Conservation (phyloP, 2,329 filamentous ascomycete genomes). For the Aureobasidium sp. region DNA sequence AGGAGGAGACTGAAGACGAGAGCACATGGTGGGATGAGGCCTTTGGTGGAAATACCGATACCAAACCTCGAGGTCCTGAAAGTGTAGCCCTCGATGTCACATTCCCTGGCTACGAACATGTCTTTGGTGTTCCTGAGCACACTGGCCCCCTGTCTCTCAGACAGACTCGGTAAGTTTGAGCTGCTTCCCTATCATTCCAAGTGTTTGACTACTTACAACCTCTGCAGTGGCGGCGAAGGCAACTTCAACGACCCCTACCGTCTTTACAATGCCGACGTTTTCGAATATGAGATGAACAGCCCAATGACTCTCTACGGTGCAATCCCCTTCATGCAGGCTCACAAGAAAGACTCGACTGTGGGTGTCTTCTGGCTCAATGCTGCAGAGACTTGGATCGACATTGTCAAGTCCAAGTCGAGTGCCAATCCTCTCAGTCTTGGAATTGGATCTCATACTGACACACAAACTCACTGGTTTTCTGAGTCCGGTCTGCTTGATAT, state of each 20-base stretch:
- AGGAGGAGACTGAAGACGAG: constrained; percentile 54
- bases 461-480: constrained; percentile 94
- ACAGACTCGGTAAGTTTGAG: constrained; percentile 59
- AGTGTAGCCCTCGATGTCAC: constrained; percentile 85
- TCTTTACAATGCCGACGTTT: constrained; percentile 93
- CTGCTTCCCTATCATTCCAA: neutral
- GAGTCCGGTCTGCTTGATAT: constrained; percentile 84
- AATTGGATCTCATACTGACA: constrained; percentile 61
- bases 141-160: constrained; percentile 80
- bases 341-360: constrained; percentile 86
- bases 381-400: constrained; percentile 95
- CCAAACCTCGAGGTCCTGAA: constrained; percentile 91
- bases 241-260: constrained; percentile 87
- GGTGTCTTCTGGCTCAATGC: constrained; percentile 97
- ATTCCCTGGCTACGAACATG: constrained; percentile 85
- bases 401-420: constrained; percentile 69
- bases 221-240: constrained; percentile 62
- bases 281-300: constrained; percentile 94
- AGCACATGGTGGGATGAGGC: constrained; percentile 97
- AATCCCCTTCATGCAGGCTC: constrained; percentile 96
- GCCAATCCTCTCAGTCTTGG: constrained; percentile 74
- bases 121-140: constrained; percentile 92
- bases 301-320: constrained; percentile 98
- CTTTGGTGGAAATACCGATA: constrained; percentile 91
- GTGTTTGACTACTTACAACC: constrained; percentile 21